Base-by-base conservation (phyloP, 257 asterid genomes). In the Vinca minor region DNA sequence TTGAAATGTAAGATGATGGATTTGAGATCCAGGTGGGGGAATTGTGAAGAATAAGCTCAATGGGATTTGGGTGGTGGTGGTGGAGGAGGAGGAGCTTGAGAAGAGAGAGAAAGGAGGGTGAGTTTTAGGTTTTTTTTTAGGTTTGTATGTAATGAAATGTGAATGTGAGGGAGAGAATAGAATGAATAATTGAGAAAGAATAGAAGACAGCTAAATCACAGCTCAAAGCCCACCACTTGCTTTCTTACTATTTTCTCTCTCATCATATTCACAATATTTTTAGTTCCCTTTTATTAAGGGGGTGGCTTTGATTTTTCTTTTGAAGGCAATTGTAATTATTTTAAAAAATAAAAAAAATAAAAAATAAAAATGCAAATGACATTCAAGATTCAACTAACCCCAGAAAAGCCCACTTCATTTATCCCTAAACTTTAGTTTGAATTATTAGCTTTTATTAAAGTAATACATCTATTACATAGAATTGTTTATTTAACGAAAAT, bases 131-230 rank as follows among this genome's bases (percentile, higher is more conserved):
- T 73, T 68, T 67, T 72, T 36, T 56, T 71, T 38, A 62, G 76
- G 69, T 28, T 25, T n/a, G 60, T 35, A 66, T 34, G 48, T 45
- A n/a, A 44, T 14, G 63, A 57, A 29, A 52, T 65, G 85, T 59
- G 76, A 62, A 65, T 69, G 68, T 53, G 70, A 64, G 47, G 50
- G 46, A 44, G 26, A 67, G 59, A 64, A 65, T 25, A n/a, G n/a
- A n/a, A n/a, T n/a, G n/a, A n/a, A n/a, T n/a, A n/a, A n/a, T n/a
- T n/a, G n/a, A n/a, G n/a, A n/a, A n/a, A n/a, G n/a, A n/a, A n/a
- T n/a, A n/a, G 7, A 20, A 56, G 86, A 78, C 95, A 89, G 95
- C 96, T 86, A 85, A 74, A 76, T 72, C 89, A 88, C 96, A 88
- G 96, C 96, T 88, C 96, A 81, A 84, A 77, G 79, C 81, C 86